Percentiles rank a stretch among this genome's conserved stretches.
Conservation (phyloP, 2,329 filamentous ascomycete species). For the Aspergillus sp. region DNA sequence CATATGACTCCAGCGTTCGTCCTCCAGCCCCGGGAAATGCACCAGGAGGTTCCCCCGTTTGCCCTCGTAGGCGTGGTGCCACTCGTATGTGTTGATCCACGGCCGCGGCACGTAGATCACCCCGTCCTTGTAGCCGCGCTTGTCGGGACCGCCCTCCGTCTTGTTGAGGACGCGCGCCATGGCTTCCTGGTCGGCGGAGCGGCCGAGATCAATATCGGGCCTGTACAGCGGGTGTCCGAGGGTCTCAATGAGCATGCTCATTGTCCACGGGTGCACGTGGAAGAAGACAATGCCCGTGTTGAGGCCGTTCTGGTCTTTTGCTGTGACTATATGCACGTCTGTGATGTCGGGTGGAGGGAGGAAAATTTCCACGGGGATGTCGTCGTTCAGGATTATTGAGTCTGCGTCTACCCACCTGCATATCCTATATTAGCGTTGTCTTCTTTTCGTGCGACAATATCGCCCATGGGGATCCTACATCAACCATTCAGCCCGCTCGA, state of each 20-base stretch:
- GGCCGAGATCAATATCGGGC: constrained; percentile 17
- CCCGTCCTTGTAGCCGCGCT: constrained; percentile 14
- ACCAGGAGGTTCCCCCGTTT: constrained; percentile 27
- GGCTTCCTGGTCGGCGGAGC: constrained; percentile 20
- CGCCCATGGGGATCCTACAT: constrained; percentile 21
- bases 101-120: constrained; percentile 20
- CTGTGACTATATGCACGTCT: constrained; percentile 29
- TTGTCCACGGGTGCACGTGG: constrained; percentile 29
- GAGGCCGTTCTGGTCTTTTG: constrained; percentile 29
- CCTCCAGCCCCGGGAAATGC: constrained; percentile 27
- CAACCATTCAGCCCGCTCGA: constrained; percentile 34
- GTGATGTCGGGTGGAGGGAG: constrained; percentile 26
- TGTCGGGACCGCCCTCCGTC: constrained; percentile 13
- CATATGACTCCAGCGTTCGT: constrained; percentile 25
- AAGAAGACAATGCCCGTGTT: constrained; percentile 33
- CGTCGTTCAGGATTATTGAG: constrained; percentile 29
- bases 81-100: constrained; percentile 29
- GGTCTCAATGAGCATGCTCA: constrained; percentile 25
- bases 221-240: constrained; percentile 23
- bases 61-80: constrained; percentile 25
- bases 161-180: constrained; percentile 21
- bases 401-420: constrained; percentile 34
- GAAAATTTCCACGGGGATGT: constrained; percentile 30
- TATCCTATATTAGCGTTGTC: neutral
- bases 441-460: neutral